A percentile compares a stretch with the other conserved stretches of the same genome.
These are phyloP conservation scores for Penicillium crystallinum DNA, from an alignment of 495 filamentous ascomycete genomes.

Conservation along the genomic window DNA sequence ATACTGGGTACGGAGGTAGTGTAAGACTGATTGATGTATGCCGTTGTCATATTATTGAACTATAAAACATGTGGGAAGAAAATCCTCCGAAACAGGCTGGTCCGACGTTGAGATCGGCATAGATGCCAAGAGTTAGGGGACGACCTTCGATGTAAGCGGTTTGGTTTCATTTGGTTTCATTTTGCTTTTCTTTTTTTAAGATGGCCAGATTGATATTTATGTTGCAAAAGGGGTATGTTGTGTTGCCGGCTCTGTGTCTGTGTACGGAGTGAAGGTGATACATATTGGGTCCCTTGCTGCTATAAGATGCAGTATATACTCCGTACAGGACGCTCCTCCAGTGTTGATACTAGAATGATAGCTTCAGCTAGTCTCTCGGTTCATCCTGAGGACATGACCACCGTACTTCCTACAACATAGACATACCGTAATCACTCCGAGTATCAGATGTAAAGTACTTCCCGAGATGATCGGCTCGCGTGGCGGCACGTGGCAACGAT, in stretches of 20 bases:
- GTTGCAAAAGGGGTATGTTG: background rate
- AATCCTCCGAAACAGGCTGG: background rate
- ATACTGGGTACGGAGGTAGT: too few species aligned
- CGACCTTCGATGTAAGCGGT: background rate
- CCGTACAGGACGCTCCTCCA: background rate
- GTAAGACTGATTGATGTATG: too few species aligned
- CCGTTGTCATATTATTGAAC: background rate
- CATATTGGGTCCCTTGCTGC: background rate
- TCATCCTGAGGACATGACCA: background rate
- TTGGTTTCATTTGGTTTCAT: background rate
- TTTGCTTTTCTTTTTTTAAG: background rate
- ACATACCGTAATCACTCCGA: background rate
- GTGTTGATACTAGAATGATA: background rate
- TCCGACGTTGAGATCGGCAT: background rate
- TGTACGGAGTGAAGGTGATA: background rate
- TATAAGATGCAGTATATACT: background rate
- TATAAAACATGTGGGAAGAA: background rate
- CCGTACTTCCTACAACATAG: background rate
- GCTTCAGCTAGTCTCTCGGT: too few species aligned
- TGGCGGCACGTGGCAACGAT: slow-evolving; percentile 4
- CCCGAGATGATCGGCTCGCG: slow-evolving; percentile 1
- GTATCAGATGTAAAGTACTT: background rate
- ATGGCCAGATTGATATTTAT: background rate
- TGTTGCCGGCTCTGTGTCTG: background rate
- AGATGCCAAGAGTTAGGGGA: background rate